Base-by-base conservation (phyloP, 192 early-diverging fungal genomes). In the Coemansia sp. region DNA sequence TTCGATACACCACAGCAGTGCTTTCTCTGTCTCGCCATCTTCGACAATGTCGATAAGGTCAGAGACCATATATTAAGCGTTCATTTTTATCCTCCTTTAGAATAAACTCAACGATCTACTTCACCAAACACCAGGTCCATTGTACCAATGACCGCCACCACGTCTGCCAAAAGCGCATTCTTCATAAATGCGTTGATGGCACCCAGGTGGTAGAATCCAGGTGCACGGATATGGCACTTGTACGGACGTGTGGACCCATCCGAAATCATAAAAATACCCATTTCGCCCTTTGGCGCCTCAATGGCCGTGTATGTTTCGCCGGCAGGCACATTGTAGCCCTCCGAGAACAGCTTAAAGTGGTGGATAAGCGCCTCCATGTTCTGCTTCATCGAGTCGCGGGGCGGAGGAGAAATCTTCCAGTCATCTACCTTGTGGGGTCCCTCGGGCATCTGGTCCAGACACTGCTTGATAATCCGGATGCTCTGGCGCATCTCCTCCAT, bases 51-150 rank as follows among this genome's bases (percentile, higher is more conserved):
- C 0, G 53, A 60, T 2, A 61, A 64, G 26, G 72, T 66, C 17
- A 58, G 62, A 17, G 66, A 75, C 10, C 72, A 75, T 30, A 69
- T 75, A 11, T 21, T 53, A 7, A 18, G 31, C 3, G 51, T 53
- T 18, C 72, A 75, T 14, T 75, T 75, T 56, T 75, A 44, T 40
- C 65, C 72, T 3, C 59, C 59, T 0, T 47, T 75, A 5, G 57
- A 72, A 53, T 51, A 60, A 36, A 48, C 6, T 34, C 32, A 90
- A 57, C 87, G 87, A 74, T 88, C 85, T 54, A 92, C 83, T 71
- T 92, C 87, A 80, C 95, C 95, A 83, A 99, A 99, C 82, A 99
- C 96, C 78, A 99, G 86, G 85, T 99, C 96, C 82, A 93, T 88
- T 28, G 96, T 99, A 75, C 93, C 96, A 69, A 98, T 93, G 65